Evolutionary conservation across 768 basidiomycete genomes (phyloP).

Genomic region (Boletus sensibilis): DNA sequence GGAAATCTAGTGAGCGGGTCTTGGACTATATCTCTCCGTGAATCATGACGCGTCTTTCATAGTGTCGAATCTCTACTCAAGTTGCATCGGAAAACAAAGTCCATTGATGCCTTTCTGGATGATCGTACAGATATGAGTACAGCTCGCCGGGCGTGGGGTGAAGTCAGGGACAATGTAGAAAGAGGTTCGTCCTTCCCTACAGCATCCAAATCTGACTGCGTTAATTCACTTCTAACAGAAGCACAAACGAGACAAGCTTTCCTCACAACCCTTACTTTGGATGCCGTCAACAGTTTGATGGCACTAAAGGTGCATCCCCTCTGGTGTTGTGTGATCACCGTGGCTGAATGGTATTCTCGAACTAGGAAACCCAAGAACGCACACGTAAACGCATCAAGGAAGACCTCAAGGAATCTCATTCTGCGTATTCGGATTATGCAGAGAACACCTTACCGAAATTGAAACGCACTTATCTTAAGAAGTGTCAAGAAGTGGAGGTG

Average conservation of each 20-base stretch:
- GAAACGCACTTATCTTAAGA: conserved; percentile 77
- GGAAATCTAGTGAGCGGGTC: conserved; percentile 67
- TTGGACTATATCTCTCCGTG: background rate
- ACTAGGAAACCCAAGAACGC: conserved; percentile 84
- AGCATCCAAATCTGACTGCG: background rate
- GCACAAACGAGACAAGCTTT: conserved; percentile 81
- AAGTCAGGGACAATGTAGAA: conserved; percentile 83
- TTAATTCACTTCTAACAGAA: conserved; percentile 47
- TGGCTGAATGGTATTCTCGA: background rate
- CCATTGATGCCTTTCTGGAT: conserved; percentile 69
- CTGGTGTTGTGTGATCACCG: background rate
- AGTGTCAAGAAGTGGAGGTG: conserved; percentile 87
- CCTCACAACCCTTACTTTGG: conserved; percentile 62
- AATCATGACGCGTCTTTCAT: conserved; percentile 8
- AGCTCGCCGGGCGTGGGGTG: conserved; percentile 74
- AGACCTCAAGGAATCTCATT: conserved; percentile 77
- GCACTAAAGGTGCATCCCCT: conserved; percentile 54
- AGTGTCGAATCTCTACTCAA: conserved; percentile 75
- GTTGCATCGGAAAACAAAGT: conserved; percentile 69
- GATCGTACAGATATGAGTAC: conserved; percentile 66
- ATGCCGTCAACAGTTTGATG: conserved; percentile 71
- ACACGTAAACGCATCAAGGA: conserved; percentile 92
- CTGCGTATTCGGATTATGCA: conserved; percentile 77
- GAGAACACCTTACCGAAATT: conserved; percentile 78
- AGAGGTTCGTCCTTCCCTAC: conserved; percentile 49